Evolutionary conservation across 768 basidiomycete genomes (phyloP).

Genomic region (Russula olivacea): DNA sequence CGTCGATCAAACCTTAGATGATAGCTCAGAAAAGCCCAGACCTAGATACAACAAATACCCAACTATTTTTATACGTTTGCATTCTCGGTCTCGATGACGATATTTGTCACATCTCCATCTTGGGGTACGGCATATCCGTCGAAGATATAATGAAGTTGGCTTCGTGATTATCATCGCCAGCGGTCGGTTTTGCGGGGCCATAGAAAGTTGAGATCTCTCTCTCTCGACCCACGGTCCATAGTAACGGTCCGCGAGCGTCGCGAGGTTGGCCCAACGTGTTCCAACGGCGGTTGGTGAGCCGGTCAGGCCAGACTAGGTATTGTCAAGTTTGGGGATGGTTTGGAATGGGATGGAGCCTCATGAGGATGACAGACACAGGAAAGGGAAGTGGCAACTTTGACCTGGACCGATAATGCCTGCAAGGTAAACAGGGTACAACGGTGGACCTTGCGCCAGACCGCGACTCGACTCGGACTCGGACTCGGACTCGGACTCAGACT

Average conservation of each 20-base stretch:
- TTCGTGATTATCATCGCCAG: neutral
- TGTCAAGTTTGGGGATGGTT: neutral
- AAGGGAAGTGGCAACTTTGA: no score
- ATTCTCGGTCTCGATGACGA: neutral
- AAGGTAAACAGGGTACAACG: neutral
- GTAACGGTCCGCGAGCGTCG: neutral
- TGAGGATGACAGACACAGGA: neutral
- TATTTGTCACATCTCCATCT: neutral
- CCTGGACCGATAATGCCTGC: neutral
- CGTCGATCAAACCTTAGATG: conserved; percentile 13
- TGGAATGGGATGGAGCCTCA: neutral
- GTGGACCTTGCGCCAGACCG: neutral
- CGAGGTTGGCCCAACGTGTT: neutral
- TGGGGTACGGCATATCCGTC: neutral
- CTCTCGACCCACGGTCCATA: neutral
- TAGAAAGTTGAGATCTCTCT: neutral
- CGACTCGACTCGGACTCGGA: no score
- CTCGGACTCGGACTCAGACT: neutral
- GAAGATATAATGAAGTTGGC: no score
- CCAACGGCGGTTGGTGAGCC: neutral
- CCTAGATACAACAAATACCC: neutral
- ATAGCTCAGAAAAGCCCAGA: neutral
- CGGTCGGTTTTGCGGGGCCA: no score
- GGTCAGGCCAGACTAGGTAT: neutral
- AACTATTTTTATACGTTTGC: neutral